Conservation (phyloP, 23 red algal species). For the Agarophyton chilense region DNA sequence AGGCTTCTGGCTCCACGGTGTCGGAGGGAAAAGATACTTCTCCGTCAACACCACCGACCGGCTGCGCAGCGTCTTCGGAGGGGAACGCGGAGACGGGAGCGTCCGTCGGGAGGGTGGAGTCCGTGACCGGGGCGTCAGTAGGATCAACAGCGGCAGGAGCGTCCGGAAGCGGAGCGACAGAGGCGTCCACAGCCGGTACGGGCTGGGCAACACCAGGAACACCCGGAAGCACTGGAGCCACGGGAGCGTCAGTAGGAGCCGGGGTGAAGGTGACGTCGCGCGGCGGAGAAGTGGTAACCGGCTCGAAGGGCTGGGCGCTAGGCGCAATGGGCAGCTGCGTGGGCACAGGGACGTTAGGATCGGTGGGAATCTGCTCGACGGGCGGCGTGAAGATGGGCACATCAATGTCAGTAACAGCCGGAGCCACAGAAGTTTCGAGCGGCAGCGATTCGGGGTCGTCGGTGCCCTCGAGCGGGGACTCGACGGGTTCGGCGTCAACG, state of each 20-base stretch:
- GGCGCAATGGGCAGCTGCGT: not conserved
- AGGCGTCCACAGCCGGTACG: too few species aligned
- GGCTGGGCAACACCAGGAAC: not conserved
- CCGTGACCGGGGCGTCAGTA: too few species aligned
- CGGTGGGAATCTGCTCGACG: constrained; percentile 1
- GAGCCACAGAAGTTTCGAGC: not conserved
- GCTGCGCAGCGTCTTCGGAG: not conserved
- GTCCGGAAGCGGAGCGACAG: not conserved
- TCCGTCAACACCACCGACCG: not conserved
- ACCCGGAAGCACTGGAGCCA: not conserved
- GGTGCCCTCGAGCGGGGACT: not conserved
- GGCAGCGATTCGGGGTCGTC: too few species aligned
- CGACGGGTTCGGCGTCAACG: not conserved
- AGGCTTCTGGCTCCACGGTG: not conserved
- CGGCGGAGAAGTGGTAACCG: not conserved
- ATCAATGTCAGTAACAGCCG: not conserved
- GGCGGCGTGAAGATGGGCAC: not conserved
- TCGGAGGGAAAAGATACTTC: not conserved
- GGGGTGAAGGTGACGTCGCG: not conserved
- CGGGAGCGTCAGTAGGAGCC: not conserved
- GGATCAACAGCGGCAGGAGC: not conserved
- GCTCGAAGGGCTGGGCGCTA: not conserved
- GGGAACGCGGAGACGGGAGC: not conserved
- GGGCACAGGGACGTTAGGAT: not conserved
- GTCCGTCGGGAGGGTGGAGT: too few species aligned